phyloP scores from a whole-genome alignment of 208 protist species.

The Porcisia hertigi region DNA sequence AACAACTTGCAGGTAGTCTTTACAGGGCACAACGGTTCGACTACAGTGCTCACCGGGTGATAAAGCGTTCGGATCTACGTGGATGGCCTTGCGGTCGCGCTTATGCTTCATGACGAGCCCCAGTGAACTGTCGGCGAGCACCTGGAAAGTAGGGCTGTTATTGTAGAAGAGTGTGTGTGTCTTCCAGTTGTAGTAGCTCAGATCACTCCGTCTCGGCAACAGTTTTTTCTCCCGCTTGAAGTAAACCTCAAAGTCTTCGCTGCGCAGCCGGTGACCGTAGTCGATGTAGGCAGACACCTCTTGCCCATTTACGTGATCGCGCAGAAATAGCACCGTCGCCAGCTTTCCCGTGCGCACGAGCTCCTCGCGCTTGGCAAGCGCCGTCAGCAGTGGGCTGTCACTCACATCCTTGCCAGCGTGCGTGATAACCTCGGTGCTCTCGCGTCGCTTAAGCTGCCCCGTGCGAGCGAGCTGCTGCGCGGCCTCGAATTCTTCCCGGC shows the following conservation, averaged over 20 bases:
- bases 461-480: conserved; percentile 72
- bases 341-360: conserved; percentile 95
- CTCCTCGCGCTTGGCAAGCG: conserved; percentile 96
- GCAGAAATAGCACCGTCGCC: conserved; percentile 96
- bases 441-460: conserved; percentile 83
- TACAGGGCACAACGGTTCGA: conserved; percentile 90
- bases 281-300: conserved; percentile 99
- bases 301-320: conserved; percentile 96
- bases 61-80: conserved; percentile 94
- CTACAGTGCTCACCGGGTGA: conserved; percentile 94
- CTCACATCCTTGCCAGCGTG: conserved; percentile 83
- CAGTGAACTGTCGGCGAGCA: conserved; percentile 95
- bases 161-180: conserved; percentile 95
- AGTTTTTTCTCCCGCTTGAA: conserved; percentile 90
- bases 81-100: conserved; percentile 97
- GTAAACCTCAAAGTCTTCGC: conserved; percentile 95
- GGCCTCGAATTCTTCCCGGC: conserved; percentile 88
- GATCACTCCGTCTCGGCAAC: conserved; percentile 95
- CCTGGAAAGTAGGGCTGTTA: conserved; percentile 95
- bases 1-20: conserved; percentile 96
- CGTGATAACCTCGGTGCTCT: conserved; percentile 82
- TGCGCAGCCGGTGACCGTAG: conserved; percentile 94
- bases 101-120: conserved; percentile 98
- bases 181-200: conserved; percentile 99
- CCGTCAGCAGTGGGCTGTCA: conserved; percentile 87